Evolutionary conservation across 1,284 basidiomycete genomes (phyloP).

Genomic region (Sanghuangporus sanghuang): DNA sequence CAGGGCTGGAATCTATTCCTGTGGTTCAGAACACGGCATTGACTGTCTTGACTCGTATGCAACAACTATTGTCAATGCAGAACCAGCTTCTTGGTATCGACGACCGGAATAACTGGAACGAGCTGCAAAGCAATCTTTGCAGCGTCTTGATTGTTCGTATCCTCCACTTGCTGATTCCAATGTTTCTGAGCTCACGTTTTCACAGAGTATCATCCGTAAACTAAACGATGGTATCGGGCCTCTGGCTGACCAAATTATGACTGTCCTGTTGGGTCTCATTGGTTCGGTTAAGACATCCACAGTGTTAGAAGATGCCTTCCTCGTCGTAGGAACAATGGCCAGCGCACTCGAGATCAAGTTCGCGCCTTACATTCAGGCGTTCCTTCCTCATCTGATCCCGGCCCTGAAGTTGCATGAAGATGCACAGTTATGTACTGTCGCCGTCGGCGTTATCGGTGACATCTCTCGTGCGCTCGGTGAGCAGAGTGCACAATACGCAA

Average conservation of each 20-base stretch:
- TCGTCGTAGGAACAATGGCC: slow-evolving; percentile 88
- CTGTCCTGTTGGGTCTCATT: slow-evolving; percentile 82
- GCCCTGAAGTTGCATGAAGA: slow-evolving; percentile 94
- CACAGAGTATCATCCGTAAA: slow-evolving; percentile 79
- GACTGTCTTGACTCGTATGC: slow-evolving; percentile 84
- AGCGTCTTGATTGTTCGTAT: slow-evolving; percentile 73
- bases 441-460: slow-evolving; percentile 94
- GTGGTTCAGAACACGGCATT: slow-evolving; percentile 83
- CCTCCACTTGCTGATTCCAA: neutral
- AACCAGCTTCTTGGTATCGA: slow-evolving; percentile 94
- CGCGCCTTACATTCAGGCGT: slow-evolving; percentile 84
- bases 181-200: slow-evolving; percentile 10
- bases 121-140: slow-evolving; percentile 95
- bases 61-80: slow-evolving; percentile 80
- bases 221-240: slow-evolving; percentile 82
- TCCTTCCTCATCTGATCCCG: slow-evolving; percentile 86
- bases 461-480: slow-evolving; percentile 91
- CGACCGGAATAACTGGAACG: slow-evolving; percentile 98
- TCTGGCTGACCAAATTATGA: slow-evolving; percentile 94
- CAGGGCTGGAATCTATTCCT: slow-evolving; percentile 75
- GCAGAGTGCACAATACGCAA: slow-evolving; percentile 76
- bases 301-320: slow-evolving; percentile 95
- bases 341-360: slow-evolving; percentile 84
- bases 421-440: slow-evolving; percentile 91
- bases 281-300: slow-evolving; percentile 89